Evolutionary conservation across 148 eudicot genomes (phyloP), one percentile per base, ranked within the genome.

Genomic region (Persicaria maculosa): DNA sequence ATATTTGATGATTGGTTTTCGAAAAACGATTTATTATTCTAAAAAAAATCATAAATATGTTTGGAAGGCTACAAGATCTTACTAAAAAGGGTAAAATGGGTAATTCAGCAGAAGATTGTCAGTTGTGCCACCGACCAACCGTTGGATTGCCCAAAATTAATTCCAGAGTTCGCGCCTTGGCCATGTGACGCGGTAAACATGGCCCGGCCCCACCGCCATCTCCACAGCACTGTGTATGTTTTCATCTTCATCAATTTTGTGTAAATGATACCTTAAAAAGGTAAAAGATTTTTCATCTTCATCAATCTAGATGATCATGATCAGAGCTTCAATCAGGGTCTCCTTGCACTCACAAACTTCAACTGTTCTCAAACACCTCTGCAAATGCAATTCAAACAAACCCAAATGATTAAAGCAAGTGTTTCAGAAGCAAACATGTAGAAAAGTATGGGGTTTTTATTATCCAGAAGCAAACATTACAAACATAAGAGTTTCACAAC

Each of bases 141-240:
- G 70, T 65, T 14, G 46, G 19, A 65, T 65, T 31, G 40, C 6
- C 70, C 47, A 64, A 36, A 64, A 17, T 11, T 36, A 40, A 5
- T 64, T 40, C 12, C 69, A 65, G 70, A 65, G 14, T 36, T 65
- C 19, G 70, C 70, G 70, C 70, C 70, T 20, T 65, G 6, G 20
- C 44, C 70, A 65, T 46, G 70, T 65, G 70, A 40, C 47, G 40
- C 70, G 70, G 70, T 65, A 65, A 43, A 65, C 70, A 65, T 65
- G 70, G 47, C 70, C 70, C 70, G 70, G 19, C 47, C 47, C 70
- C 43, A 65, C 70, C 70, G 70, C 70, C 44, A 9, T 9, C 68
- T 36, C 68, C 19, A 19, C 17, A 3, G 64, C 64, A 19, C 2
- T 58, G 19, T 17, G 10, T 25, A 57, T 6, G 31, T 17, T 20